Evolutionary conservation across 192 early-diverging fungal genomes (phyloP).

Genomic region (Backusella morwellensis): DNA sequence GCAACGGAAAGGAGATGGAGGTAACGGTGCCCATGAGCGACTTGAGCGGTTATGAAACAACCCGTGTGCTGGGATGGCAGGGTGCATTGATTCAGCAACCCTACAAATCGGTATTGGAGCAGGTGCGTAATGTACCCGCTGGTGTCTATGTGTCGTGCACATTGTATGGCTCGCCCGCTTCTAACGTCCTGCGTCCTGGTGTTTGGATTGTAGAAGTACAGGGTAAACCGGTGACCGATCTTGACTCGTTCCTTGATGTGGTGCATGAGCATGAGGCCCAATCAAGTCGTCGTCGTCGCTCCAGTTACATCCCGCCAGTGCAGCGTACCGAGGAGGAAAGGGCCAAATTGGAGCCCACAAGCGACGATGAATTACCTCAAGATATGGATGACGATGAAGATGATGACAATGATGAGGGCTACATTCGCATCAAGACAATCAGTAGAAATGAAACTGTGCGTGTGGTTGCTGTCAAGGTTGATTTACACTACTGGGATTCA

Average conservation of each 20-base stretch:
- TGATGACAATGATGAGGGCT: slow-evolving; percentile 50
- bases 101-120: slow-evolving; percentile 66
- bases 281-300: slow-evolving; percentile 37
- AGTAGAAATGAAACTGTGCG: slow-evolving; percentile 54
- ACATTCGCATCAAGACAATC: slow-evolving; percentile 57
- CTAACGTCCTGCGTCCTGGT: slow-evolving; percentile 55
- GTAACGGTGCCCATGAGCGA: slow-evolving; percentile 67
- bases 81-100: slow-evolving; percentile 78
- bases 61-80: slow-evolving; percentile 77
- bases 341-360: neutral
- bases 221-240: slow-evolving; percentile 49
- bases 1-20: slow-evolving; percentile 66
- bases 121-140: slow-evolving; percentile 58
- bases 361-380: slow-evolving; percentile 13
- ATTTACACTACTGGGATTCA: slow-evolving; percentile 75
- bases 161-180: slow-evolving; percentile 62
- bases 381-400: slow-evolving; percentile 38
- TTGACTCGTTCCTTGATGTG: slow-evolving; percentile 64
- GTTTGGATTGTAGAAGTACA: slow-evolving; percentile 79
- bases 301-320: slow-evolving; percentile 36
- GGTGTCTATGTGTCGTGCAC: slow-evolving; percentile 65
- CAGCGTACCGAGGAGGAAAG: slow-evolving; percentile 14
- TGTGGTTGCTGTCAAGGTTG: slow-evolving; percentile 71
- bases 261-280: slow-evolving; percentile 49
- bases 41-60: slow-evolving; percentile 54